Percentiles rank a stretch among this genome's conserved stretches.
These are phyloP conservation scores for Lumnitzera racemosa DNA, from an alignment of 345 rosid genomes.

Conservation along the genomic window DNA sequence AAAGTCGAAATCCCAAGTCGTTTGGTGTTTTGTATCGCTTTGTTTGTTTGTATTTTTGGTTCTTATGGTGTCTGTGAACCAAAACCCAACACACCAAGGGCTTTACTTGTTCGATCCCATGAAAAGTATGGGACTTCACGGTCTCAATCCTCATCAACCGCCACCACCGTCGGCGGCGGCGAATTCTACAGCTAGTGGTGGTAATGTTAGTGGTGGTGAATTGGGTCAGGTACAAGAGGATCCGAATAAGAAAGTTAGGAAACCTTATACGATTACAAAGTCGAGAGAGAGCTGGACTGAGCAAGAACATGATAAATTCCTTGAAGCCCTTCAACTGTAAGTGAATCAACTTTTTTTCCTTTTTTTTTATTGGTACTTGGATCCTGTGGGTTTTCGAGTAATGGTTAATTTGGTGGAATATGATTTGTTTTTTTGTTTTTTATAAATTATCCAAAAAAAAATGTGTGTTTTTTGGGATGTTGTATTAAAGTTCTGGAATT, in stretches of 20 bases:
- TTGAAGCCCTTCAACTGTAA: conserved; percentile 93
- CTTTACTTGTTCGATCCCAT: conserved; percentile 57
- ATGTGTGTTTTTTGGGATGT: too few relatives aligned
- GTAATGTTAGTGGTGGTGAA: conserved; percentile 1
- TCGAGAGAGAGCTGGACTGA: conserved; percentile 98
- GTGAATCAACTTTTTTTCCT: conserved; percentile 3
- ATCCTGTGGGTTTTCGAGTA: too few relatives aligned
- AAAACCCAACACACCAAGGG: conserved; percentile 35
- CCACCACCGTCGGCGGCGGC: conserved; percentile 8
- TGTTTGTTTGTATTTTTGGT: too few relatives aligned
- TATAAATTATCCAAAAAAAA: too few relatives aligned
- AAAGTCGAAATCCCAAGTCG: neutral
- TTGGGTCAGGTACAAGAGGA: conserved; percentile 41
- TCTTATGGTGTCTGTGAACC: conserved; percentile 64
- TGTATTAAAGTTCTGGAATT: too few relatives aligned
- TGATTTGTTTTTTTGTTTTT: too few relatives aligned
- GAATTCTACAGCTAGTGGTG: conserved; percentile 5
- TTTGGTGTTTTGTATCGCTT: too few relatives aligned
- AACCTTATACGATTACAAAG: conserved; percentile 88
- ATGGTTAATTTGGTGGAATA: too few relatives aligned
- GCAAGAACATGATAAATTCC: conserved; percentile 87
- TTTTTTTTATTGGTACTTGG: too few relatives aligned
- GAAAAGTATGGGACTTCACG: conserved; percentile 33
- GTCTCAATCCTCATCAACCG: conserved; percentile 29
- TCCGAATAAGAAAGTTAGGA: conserved; percentile 63